Evolutionary conservation across 2,329 filamentous ascomycete genomes (phyloP).

Genomic region (Cladosporium sp.): DNA sequence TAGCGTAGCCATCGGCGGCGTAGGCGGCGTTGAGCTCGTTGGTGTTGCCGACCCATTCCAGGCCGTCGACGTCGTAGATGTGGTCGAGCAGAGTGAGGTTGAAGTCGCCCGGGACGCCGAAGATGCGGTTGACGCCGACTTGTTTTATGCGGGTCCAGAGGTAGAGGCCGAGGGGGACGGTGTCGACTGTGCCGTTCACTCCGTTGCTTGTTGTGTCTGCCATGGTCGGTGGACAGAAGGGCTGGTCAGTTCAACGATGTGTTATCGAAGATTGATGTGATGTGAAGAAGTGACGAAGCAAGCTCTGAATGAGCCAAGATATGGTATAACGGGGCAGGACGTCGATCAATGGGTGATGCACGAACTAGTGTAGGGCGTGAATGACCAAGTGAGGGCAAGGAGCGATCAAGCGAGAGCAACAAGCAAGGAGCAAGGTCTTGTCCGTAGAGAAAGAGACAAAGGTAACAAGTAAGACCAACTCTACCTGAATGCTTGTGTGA

Average conservation of each 20-base stretch:
- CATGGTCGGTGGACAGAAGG: neutral
- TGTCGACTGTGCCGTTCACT: constrained; percentile 21
- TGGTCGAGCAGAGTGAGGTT: constrained; percentile 48
- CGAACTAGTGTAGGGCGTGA: neutral
- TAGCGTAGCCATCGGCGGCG: constrained; percentile 59
- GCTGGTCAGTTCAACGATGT: neutral
- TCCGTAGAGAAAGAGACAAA: neutral
- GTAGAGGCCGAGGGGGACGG: constrained; percentile 44
- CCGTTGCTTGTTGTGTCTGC: constrained; percentile 4
- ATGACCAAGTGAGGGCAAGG: too few species aligned
- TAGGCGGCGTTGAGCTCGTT: constrained; percentile 62
- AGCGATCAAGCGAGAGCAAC: too few species aligned
- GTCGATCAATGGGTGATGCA: neutral
- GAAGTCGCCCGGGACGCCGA: constrained; percentile 50
- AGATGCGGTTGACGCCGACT: constrained; percentile 43
- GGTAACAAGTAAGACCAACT: neutral
- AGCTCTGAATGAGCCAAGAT: neutral
- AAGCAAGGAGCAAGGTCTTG: constrained; percentile 3
- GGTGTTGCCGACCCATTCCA: constrained; percentile 53
- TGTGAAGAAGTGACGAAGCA: neutral
- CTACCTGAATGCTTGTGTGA: neutral
- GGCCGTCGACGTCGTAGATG: constrained; percentile 41
- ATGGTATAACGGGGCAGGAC: neutral
- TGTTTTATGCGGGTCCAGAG: constrained; percentile 46
- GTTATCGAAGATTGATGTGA: neutral